A percentile compares a stretch with the other conserved stretches of the same genome.
phyloP scores from a whole-genome alignment of 1,139 yeast species.

The Suhomyces choctaworum region DNA sequence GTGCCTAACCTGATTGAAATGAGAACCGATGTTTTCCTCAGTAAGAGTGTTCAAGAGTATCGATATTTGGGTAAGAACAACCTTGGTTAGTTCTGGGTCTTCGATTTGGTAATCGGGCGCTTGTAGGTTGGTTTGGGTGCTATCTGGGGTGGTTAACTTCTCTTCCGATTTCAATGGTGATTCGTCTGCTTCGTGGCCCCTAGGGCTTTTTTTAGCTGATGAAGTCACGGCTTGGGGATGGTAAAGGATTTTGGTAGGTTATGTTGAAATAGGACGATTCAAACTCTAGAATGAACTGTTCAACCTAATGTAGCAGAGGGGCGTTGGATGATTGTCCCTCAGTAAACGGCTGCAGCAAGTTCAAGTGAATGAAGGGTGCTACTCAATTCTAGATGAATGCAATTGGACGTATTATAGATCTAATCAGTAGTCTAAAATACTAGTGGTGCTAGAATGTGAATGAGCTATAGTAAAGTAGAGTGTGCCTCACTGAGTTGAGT shows the following conservation, averaged over 20 bases:
- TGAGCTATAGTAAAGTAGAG: conserved; percentile 3
- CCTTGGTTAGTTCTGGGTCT: conserved; percentile 42
- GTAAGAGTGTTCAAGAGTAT: conserved; percentile 49
- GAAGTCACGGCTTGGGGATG: conserved; percentile 30
- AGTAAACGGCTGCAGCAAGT: not conserved
- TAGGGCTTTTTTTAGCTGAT: conserved; percentile 31
- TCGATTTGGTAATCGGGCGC: conserved; percentile 10
- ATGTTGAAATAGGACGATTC: conserved; percentile 3
- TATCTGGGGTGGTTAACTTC: conserved; percentile 1
- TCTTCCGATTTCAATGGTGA: conserved; percentile 9
- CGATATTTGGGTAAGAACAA: conserved; percentile 53
- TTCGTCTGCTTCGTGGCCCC: conserved; percentile 26
- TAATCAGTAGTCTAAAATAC: conserved; percentile 35
- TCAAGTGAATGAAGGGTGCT: not conserved
- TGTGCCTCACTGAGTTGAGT: not conserved
- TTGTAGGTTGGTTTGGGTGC: not conserved
- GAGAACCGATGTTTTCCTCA: conserved; percentile 41
- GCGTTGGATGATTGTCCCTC: conserved; percentile 1
- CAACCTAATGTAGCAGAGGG: conserved; percentile 1
- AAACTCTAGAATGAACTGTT: not conserved
- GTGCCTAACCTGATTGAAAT: conserved; percentile 47
- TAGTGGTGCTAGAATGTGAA: conserved; percentile 1
- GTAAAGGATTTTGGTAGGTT: conserved; percentile 2
- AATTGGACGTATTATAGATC: conserved; percentile 24
- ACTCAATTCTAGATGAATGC: conserved; percentile 5